Evolutionary conservation across 306 rosid species (phyloP).

Genomic region (Acacia crassicarpa): DNA sequence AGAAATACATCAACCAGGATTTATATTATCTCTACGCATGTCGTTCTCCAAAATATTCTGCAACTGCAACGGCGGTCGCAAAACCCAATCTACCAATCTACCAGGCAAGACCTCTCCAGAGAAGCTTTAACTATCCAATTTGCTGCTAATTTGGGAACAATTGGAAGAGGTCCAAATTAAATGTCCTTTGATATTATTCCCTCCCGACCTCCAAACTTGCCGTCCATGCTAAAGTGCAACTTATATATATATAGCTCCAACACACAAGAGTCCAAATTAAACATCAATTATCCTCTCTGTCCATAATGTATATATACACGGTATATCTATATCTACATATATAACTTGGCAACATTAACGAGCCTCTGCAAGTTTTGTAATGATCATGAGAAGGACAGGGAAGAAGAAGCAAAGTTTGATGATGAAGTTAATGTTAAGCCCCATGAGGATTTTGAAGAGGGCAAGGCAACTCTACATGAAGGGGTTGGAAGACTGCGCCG

Average conservation of each 20-base stretch:
- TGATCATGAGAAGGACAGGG: conserved; percentile 21
- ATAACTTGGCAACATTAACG: too few species aligned
- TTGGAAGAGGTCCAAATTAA: conserved; percentile 18
- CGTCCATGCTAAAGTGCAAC: conserved; percentile 15
- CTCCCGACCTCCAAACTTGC: conserved; percentile 17
- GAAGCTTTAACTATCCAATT: too few species aligned
- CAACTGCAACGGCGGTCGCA: too few species aligned
- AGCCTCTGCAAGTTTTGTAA: not conserved
- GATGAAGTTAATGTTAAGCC: conserved; percentile 33
- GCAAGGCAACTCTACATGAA: conserved; percentile 46
- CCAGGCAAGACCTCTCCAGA: too few species aligned
- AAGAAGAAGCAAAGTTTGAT: conserved; percentile 27
- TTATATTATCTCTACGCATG: too few species aligned
- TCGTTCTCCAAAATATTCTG: too few species aligned
- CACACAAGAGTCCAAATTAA: not conserved
- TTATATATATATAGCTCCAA: not conserved
- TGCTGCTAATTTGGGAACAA: not conserved
- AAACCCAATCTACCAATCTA: too few species aligned
- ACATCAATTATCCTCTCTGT: not conserved
- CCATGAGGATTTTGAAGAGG: conserved; percentile 45
- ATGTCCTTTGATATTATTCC: not conserved
- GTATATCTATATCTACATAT: too few species aligned
- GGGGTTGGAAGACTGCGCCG: conserved; percentile 38
- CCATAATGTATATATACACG: not conserved
- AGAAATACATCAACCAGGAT: too few species aligned